A percentile compares a stretch with the other conserved stretches of the same genome.
phyloP scores from a whole-genome alignment of 257 asterid species.

The Misopates orontium region DNA sequence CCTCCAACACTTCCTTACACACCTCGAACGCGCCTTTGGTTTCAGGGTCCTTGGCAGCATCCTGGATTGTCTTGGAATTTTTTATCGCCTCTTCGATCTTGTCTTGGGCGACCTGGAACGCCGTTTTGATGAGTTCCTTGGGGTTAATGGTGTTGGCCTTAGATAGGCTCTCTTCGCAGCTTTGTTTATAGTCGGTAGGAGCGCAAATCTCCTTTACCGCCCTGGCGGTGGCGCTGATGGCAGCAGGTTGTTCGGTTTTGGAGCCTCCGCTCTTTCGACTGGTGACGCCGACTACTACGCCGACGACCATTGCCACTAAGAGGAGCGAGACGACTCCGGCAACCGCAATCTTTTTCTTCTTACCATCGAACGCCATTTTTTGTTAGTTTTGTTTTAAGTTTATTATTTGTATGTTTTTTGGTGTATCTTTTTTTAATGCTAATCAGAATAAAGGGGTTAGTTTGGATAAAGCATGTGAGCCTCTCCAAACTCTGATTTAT shows the following conservation, averaged over 20 bases:
- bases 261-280: not conserved
- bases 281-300: not conserved
- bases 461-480: too few species aligned
- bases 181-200: constrained; percentile 57
- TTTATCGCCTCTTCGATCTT: constrained; percentile 39
- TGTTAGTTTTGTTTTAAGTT: too few species aligned
- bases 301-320: constrained; percentile 20
- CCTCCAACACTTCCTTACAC: constrained; percentile 49
- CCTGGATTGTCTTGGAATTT: constrained; percentile 37
- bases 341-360: constrained; percentile 2
- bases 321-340: constrained; percentile 13
- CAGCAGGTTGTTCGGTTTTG: not conserved
- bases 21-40: constrained; percentile 46
- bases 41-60: constrained; percentile 50
- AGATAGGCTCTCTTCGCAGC: constrained; percentile 51
- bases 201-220: constrained; percentile 51
- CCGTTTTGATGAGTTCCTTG: constrained; percentile 49
- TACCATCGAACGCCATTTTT: too few species aligned
- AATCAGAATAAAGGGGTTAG: too few species aligned
- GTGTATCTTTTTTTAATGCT: too few species aligned
- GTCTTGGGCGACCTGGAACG: constrained; percentile 37
- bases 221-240: constrained; percentile 24
- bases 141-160: constrained; percentile 55
- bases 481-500: too few species aligned
- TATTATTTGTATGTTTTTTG: too few species aligned